Evolutionary conservation across 2,329 filamentous ascomycete genomes (phyloP).

Genomic region (Colletotrichum agaves): DNA sequence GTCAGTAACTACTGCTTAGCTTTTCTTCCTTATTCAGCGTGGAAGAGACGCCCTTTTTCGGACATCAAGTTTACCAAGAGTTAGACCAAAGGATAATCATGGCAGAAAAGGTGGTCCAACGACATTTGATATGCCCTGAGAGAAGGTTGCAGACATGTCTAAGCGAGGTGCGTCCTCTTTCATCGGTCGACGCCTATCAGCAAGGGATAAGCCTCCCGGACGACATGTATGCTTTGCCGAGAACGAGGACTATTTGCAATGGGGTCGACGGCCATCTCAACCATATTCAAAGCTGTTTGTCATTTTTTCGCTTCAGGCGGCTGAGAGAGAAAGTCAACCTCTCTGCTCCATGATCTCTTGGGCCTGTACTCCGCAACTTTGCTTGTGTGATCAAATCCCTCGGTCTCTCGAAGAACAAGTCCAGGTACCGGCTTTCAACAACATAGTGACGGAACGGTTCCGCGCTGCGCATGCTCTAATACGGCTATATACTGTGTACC

Average conservation of each 20-base stretch:
- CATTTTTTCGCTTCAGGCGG: conserved; percentile 15
- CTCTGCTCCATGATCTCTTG: conserved; percentile 2
- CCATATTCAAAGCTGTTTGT: background rate
- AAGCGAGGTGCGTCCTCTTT: background rate
- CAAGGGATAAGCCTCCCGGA: background rate
- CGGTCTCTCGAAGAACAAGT: conserved; percentile 3
- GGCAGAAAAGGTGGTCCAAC: conserved; percentile 7
- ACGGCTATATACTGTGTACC: background rate
- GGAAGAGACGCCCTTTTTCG: too few relatives aligned
- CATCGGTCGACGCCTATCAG: conserved; percentile 3
- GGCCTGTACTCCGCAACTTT: background rate
- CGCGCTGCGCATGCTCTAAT: conserved; percentile 4
- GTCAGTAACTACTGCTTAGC: too few relatives aligned
- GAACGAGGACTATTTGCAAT: conserved; percentile 11
- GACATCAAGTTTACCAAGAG: too few relatives aligned
- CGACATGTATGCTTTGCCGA: conserved; percentile 5
- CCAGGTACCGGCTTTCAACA: conserved; percentile 27
- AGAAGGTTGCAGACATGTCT: background rate
- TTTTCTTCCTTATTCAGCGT: too few relatives aligned
- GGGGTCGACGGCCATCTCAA: background rate
- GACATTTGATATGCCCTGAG: background rate
- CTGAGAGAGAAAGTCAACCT: background rate
- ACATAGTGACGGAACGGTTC: conserved; percentile 1
- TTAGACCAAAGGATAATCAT: too few relatives aligned
- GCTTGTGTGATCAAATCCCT: conserved; percentile 14